Evolutionary conservation across 495 filamentous ascomycete genomes (phyloP).

Genomic region (Hyaloscypha variabilis): DNA sequence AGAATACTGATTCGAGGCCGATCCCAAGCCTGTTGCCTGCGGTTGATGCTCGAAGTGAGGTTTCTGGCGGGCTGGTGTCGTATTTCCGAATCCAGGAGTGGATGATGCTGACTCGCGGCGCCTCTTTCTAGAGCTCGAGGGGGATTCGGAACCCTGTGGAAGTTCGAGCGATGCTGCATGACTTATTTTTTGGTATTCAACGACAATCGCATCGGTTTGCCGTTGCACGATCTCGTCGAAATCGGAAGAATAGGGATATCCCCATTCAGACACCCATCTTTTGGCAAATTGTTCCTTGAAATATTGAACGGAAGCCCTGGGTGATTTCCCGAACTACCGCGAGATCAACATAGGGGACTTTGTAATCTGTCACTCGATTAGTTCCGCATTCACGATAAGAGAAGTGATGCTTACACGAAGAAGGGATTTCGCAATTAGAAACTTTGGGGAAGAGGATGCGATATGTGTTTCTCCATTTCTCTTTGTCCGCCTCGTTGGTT

Average conservation of each 20-base stretch:
- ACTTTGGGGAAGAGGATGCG: background rate
- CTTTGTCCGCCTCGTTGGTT: background rate
- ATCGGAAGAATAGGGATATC: slow-evolving; percentile 2
- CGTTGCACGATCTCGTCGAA: slow-evolving; percentile 1
- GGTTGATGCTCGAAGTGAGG: slow-evolving; percentile 1
- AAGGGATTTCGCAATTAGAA: background rate
- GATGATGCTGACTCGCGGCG: slow-evolving; percentile 1
- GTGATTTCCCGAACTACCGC: slow-evolving; percentile 1
- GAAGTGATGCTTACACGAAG: background rate
- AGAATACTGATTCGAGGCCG: background rate
- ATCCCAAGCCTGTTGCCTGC: background rate
- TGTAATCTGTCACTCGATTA: background rate
- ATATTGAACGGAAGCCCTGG: slow-evolving; percentile 1
- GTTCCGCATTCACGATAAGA: slow-evolving; percentile 1
- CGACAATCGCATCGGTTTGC: background rate
- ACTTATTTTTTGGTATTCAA: slow-evolving; percentile 1
- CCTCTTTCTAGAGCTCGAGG: slow-evolving; percentile 1
- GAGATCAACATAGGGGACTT: background rate
- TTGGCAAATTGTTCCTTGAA: background rate
- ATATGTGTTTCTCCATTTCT: slow-evolving; percentile 3
- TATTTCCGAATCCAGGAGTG: background rate
- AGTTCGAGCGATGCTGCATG: background rate
- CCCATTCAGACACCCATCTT: background rate
- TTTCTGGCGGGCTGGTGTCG: slow-evolving; percentile 1
- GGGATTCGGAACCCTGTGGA: slow-evolving; percentile 1